Evolutionary conservation across 108 stramenopile species (phyloP).

Genomic region (Cyclotella choctawhatcheeana): DNA sequence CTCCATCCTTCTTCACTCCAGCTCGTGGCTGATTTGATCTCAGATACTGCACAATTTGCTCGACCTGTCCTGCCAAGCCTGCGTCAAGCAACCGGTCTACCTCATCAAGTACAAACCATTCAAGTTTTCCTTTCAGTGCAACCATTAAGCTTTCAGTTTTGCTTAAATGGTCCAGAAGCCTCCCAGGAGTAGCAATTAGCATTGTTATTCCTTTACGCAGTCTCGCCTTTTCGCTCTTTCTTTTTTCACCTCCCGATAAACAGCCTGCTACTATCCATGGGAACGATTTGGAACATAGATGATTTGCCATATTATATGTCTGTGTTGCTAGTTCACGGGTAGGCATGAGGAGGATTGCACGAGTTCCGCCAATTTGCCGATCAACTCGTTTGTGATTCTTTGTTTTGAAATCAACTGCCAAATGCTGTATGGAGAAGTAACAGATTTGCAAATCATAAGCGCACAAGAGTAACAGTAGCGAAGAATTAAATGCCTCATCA

Average conservation of each 20-base stretch:
- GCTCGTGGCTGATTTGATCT: slow-evolving; percentile 69
- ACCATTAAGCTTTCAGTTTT: slow-evolving; percentile 82
- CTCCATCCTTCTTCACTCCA: slow-evolving; percentile 34
- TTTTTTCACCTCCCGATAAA: slow-evolving; percentile 92
- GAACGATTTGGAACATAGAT: slow-evolving; percentile 66
- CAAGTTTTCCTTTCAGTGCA: slow-evolving; percentile 67
- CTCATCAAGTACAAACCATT: slow-evolving; percentile 96
- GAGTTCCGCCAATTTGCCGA: slow-evolving; percentile 61
- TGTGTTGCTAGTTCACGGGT: slow-evolving; percentile 94
- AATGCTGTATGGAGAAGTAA: slow-evolving; percentile 7
- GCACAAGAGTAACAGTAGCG: too few relatives aligned
- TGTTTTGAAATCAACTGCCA: slow-evolving; percentile 48
- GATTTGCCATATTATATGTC: slow-evolving; percentile 65
- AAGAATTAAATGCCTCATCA: too few relatives aligned
- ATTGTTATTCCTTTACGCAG: slow-evolving; percentile 92
- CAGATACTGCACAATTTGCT: slow-evolving; percentile 82
- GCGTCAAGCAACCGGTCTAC: slow-evolving; percentile 94
- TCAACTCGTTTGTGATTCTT: slow-evolving; percentile 22
- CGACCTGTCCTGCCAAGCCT: slow-evolving; percentile 93
- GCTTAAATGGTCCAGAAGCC: slow-evolving; percentile 93
- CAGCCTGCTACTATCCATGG: slow-evolving; percentile 90
- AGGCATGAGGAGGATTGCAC: slow-evolving; percentile 87
- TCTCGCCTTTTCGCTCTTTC: slow-evolving; percentile 95
- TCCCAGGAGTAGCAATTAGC: slow-evolving; percentile 97
- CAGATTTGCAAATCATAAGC: too few relatives aligned